Base-by-base conservation (phyloP, 192 early-diverging fungal species). In the Entophlyctis luteolus region DNA sequence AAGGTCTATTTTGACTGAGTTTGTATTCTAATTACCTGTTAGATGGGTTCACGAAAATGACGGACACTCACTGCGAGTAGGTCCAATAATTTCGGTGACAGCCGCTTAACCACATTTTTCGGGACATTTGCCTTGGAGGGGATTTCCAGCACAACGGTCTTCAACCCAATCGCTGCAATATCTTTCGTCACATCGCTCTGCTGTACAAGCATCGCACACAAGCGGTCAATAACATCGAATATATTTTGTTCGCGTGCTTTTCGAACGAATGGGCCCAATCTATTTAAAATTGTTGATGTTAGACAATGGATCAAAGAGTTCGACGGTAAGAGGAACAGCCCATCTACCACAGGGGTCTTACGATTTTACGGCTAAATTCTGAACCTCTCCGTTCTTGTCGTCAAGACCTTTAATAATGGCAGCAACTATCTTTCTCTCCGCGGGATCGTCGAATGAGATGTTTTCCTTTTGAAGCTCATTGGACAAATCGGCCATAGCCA, bases 331-430 rank as follows among this genome's bases (percentile, higher is more conserved):
- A 45, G 42, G n/a, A 45, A 20, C 32, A 29, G 14, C 8, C 23
- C 20, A 1, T 39, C 18, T 29, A 37, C 12, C 25, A 56, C 25
- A 4, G 8, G 38, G 20, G 47, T 82, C 78, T 6, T 85, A 87
- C 74, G 81, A 86, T 63, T 87, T 86, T 47, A 90, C 86, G 20
- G 88, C 84, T 27, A 90, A 55, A 68, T 92, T 93, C 68, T 94
- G 92, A 5, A 94, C 92, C 71, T 93, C 91, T 18, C 86, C 85
- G 69, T 93, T 94, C 55, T 82, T 83, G 75, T 94, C 92, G 36
- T 89, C 79, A 70, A 93, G 81, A 39, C 89, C 74, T 48, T 81
- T 81, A 27, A 84, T 27, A n/a, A 86, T 28, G 37, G 77, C 79
- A 10, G 65, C 59, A 27, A 81, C 77, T 16, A 86, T 71, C 67